A percentile compares a stretch with the other conserved stretches of the same genome.
Conservation (phyloP, 106 monocot genomes). For the Dioscorea zingiberensis region DNA sequence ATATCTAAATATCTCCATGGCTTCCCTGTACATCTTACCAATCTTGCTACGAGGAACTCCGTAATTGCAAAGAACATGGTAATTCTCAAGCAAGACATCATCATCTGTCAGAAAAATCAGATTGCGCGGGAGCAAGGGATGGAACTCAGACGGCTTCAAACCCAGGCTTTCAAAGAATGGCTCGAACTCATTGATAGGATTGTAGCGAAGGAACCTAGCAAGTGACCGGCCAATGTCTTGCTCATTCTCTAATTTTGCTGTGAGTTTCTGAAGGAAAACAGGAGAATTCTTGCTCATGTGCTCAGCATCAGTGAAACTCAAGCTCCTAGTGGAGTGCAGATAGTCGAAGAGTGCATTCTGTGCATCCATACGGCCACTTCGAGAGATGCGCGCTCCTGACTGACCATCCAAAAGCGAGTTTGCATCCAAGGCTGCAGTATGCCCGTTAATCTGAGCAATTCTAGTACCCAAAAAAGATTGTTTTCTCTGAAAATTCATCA, state of each 20-base stretch:
- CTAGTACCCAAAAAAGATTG: not conserved
- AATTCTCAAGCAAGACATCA: constrained; percentile 43
- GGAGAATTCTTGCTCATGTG: constrained; percentile 81
- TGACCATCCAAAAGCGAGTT: constrained; percentile 2
- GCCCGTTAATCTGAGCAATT: not conserved
- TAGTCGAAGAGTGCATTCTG: constrained; percentile 76
- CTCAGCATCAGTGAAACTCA: constrained; percentile 63
- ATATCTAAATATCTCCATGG: constrained; percentile 49
- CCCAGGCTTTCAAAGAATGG: constrained; percentile 90
- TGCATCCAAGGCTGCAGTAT: not conserved
- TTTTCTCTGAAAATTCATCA: not conserved
- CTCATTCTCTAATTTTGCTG: constrained; percentile 32
- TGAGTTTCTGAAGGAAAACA: constrained; percentile 43
- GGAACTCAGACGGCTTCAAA: constrained; percentile 43
- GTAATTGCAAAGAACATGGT: constrained; percentile 59
- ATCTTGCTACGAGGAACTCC: constrained; percentile 66
- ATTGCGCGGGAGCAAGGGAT: constrained; percentile 39
- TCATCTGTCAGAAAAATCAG: constrained; percentile 69
- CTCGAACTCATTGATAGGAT: constrained; percentile 87
- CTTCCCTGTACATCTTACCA: constrained; percentile 77
- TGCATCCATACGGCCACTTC: constrained; percentile 23
- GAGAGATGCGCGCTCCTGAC: constrained; percentile 10
- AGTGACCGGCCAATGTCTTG: constrained; percentile 30
- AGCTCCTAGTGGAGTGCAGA: constrained; percentile 50
- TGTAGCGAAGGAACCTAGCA: constrained; percentile 47